Base-by-base conservation (phyloP, 1,139 yeast genomes). In the Lodderomyces orthopsilosis region DNA sequence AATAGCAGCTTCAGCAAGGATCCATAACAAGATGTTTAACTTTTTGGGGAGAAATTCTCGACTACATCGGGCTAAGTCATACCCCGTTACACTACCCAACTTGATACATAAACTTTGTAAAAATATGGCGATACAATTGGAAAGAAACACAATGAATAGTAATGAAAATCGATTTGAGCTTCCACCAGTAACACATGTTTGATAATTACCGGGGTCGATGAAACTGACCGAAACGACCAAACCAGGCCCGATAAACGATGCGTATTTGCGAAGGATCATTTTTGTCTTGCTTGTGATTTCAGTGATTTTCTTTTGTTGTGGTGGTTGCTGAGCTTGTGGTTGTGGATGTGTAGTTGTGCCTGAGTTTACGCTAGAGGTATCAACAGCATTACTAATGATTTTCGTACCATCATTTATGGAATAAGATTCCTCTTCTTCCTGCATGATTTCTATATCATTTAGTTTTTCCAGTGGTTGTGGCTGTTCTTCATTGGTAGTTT, bases 181-280 rank as follows among this genome's bases (percentile, higher is more conserved):
- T 52, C 95, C 95, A 0, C 93, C 94, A 7, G 83, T 70, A 9
- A 84, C 81, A 50, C 84, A 89, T 0, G 95, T 85, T 26, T 94
- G 80, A 61, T 86, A 86, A 63, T 86, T 86, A 59, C 95, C 95
- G 1, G 95, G 94, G 59, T 85, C 94, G 79, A 85, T 82, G 56
- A 85, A 85, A 0, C 93, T 90, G 28, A 85, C 91, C 33, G 85
- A 70, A 15, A 86, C 82, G 79, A 85, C 77, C 39, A 85, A 62
- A 0, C 93, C 93, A 0, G 93, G 93, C 0, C 93, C 93, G n/a
- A 85, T 64, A 51, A 84, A 86, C 26, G 75, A 66, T 39, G 73
- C 61, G 53, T 81, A 84, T 53, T 81, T 82, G 22, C 45, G 55
- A 8, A 63, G 46, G 1, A 56, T 41, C 12, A 23, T 17, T 30